phyloP scores from a whole-genome alignment of 257 asterid genomes.

The Jacaranda copaia region DNA sequence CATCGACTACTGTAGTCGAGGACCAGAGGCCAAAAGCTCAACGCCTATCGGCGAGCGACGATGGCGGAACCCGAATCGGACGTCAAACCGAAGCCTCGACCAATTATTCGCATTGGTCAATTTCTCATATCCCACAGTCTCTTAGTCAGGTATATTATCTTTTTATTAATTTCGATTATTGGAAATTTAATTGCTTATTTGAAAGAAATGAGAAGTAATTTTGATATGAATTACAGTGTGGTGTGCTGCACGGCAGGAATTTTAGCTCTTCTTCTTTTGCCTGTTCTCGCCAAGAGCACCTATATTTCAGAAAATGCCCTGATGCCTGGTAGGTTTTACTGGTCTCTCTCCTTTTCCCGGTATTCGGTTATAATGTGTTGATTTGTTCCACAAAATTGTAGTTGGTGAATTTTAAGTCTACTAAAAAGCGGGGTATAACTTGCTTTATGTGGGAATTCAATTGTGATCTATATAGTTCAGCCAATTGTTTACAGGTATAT shows the following conservation, averaged over 20 bases:
- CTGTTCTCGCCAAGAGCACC: conserved; percentile 90
- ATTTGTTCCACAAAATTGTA: neutral
- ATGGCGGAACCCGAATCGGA: conserved; percentile 63
- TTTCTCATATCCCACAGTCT: conserved; percentile 76
- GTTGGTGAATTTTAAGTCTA: conserved; percentile 11
- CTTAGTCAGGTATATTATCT: conserved; percentile 61
- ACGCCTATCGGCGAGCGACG: conserved; percentile 39
- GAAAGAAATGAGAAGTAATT: conserved; percentile 22
- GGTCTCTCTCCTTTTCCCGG: neutral
- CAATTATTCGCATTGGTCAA: conserved; percentile 80
- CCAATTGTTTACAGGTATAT: neutral
- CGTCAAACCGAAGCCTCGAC: conserved; percentile 74
- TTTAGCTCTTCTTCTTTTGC: conserved; percentile 76
- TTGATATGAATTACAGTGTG: conserved; percentile 60
- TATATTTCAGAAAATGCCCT: conserved; percentile 93
- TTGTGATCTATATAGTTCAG: conserved; percentile 24
- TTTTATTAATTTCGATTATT: neutral
- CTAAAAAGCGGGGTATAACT: neutral
- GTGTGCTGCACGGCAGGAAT: conserved; percentile 80
- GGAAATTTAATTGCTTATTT: neutral
- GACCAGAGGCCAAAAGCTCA: conserved; percentile 23
- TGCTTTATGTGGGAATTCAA: conserved; percentile 19
- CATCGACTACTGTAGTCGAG: conserved; percentile 14
- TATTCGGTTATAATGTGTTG: neutral
- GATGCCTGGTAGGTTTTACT: conserved; percentile 80